A percentile compares a stretch with the other conserved stretches of the same genome.
Conservation (phyloP, 1,284 basidiomycete genomes). For the Afroboletus lepidellus region DNA sequence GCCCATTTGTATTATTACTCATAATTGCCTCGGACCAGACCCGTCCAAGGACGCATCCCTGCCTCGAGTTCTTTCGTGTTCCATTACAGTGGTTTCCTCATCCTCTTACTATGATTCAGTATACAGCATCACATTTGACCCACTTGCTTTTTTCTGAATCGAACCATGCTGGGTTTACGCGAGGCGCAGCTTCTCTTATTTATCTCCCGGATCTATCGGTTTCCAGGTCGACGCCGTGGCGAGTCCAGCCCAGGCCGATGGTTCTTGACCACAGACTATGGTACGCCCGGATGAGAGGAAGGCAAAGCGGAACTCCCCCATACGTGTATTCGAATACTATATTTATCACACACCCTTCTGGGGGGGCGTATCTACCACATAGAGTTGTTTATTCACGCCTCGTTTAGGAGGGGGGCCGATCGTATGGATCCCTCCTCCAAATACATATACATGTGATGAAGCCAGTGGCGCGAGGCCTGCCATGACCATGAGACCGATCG, state of each 20-base stretch:
- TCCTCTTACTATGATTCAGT: constrained; percentile 18
- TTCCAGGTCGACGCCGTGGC: constrained; percentile 7
- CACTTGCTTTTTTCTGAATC: constrained; percentile 26
- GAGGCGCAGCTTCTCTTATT: constrained; percentile 23
- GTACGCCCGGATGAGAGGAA: not conserved
- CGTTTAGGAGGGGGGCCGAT: too few species aligned
- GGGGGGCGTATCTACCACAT: constrained; percentile 13
- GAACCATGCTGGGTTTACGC: constrained; percentile 8
- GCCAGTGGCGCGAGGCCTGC: not conserved
- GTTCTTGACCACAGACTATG: constrained; percentile 6
- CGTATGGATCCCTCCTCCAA: not conserved
- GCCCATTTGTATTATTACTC: constrained; percentile 36
- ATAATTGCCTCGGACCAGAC: constrained; percentile 30
- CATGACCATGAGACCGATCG: constrained; percentile 11
- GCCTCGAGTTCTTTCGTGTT: constrained; percentile 20
- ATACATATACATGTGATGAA: too few species aligned
- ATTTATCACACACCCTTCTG: constrained; percentile 22
- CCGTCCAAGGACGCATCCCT: constrained; percentile 20
- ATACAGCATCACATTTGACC: constrained; percentile 13
- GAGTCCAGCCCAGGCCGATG: not conserved
- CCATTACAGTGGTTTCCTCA: constrained; percentile 20
- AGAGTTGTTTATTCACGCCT: too few species aligned
- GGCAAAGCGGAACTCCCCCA: not conserved
- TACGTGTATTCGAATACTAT: constrained; percentile 28
- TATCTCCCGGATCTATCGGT: constrained; percentile 26